A percentile compares a stretch with the other conserved stretches of the same genome.
phyloP scores from a whole-genome alignment of 352 stramenopile genomes.

The Phytophthora chlamydospora region DNA sequence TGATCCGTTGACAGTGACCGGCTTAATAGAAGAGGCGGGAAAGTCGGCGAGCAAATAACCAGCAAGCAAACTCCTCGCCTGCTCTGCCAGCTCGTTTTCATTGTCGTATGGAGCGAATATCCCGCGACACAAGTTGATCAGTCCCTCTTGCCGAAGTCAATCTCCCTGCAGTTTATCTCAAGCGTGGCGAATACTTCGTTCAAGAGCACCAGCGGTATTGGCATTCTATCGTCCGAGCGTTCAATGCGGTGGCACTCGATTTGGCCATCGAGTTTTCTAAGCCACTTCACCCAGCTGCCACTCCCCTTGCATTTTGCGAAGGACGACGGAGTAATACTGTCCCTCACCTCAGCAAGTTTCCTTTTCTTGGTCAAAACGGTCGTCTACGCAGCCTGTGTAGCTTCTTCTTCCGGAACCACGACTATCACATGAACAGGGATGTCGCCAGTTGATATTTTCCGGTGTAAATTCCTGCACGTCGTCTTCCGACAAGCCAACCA shows the following conservation, averaged over 20 bases:
- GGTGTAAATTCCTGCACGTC: neutral
- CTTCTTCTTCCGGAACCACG: slow-evolving; percentile 8
- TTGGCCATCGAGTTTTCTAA: slow-evolving; percentile 28
- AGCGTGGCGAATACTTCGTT: slow-evolving; percentile 29
- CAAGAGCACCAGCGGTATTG: slow-evolving; percentile 31
- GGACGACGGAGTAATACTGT: slow-evolving; percentile 29
- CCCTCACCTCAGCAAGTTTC: slow-evolving; percentile 23
- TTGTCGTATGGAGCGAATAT: slow-evolving; percentile 28
- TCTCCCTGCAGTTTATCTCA: slow-evolving; percentile 27
- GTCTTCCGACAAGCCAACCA: neutral
- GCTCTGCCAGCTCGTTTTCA: slow-evolving; percentile 18
- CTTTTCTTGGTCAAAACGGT: slow-evolving; percentile 25
- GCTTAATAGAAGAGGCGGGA: slow-evolving; percentile 11
- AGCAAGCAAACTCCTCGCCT: slow-evolving; percentile 18
- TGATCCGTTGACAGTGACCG: slow-evolving; percentile 20
- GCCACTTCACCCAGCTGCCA: slow-evolving; percentile 28
- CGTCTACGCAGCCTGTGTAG: no score
- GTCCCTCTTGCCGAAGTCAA: slow-evolving; percentile 20
- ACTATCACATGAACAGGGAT: slow-evolving; percentile 3
- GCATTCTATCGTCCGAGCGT: slow-evolving; percentile 8
- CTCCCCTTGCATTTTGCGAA: slow-evolving; percentile 29
- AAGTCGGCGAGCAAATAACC: slow-evolving; percentile 20
- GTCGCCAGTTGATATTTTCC: neutral
- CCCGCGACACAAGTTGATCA: slow-evolving; percentile 14
- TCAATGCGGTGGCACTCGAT: slow-evolving; percentile 31